These are phyloP conservation scores for Knoxdaviesia proteae DNA, from an alignment of 2,329 filamentous ascomycete species.

Conservation along the genomic window DNA sequence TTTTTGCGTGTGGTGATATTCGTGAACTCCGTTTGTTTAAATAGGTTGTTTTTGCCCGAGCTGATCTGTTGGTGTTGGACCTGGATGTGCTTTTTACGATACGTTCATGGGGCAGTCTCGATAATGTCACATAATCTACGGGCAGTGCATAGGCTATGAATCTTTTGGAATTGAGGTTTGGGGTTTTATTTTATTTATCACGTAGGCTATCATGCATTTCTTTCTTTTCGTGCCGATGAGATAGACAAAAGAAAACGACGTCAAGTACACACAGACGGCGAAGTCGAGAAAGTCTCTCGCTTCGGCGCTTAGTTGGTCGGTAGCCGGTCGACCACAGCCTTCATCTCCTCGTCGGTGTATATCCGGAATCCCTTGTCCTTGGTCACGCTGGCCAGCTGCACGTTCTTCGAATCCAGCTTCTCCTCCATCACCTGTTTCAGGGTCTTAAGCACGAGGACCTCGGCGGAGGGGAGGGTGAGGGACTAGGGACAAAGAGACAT, in stretches of 20 bases:
- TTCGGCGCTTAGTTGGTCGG: conserved; percentile 33
- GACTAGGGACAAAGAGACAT: conserved; percentile 29
- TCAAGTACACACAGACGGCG: neutral
- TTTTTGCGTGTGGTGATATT: too few species aligned
- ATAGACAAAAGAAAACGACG: neutral
- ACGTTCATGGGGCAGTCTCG: too few species aligned
- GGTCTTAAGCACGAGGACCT: conserved; percentile 90
- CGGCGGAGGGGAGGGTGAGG: conserved; percentile 75
- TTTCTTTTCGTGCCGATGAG: neutral
- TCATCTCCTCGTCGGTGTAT: conserved; percentile 97
- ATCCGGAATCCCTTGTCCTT: conserved; percentile 97
- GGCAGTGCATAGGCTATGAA: too few species aligned
- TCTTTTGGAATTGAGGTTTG: too few species aligned
- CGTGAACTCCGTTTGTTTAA: too few species aligned
- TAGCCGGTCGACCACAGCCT: conserved; percentile 68
- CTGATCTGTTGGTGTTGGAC: too few species aligned
- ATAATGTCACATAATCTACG: too few species aligned
- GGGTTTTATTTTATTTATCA: too few species aligned
- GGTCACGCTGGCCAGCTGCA: conserved; percentile 92
- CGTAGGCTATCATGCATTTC: neutral
- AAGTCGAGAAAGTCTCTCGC: neutral
- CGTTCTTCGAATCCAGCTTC: conserved; percentile 97
- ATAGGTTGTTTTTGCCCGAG: too few species aligned
- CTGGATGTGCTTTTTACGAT: too few species aligned
- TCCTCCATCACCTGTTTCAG: conserved; percentile 99